Evolutionary conservation across 2,329 filamentous ascomycete species (phyloP), one percentile per base, ranked within the genome.

Genomic region (Colletotrichum limetticola): DNA sequence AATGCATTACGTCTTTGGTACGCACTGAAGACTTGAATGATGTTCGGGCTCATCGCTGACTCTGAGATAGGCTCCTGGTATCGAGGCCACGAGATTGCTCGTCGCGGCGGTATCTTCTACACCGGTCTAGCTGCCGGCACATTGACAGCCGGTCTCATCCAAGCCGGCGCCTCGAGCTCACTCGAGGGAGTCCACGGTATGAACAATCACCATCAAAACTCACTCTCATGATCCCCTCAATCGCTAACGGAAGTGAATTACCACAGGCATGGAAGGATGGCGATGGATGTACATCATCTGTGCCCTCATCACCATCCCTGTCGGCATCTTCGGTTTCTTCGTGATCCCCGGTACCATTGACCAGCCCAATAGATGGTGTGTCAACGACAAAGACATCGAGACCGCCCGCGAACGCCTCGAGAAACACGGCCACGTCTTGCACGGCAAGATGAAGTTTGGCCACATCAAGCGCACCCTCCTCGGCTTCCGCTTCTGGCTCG

Each of bases 211-310:
- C n/a, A 4, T 26, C 30, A 63, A 46, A 22, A 68, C 30, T 46
- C 30, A 8, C 8, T 32, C 8, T 32, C 30, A 32, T 32, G 8
- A 32, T 32, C 7, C 30, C 30, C 30, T 9, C 30, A 3, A 32
- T 32, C 30, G 30, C 30, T 35, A 35, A 35, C 32, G 32, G 9
- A 0, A 35, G 32, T 5, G 1, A 11, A 12, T 5, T 11, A 35
- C 19, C 14, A 14, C 32, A 65, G 62, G 86, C 0, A 79, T 87
- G 1, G 83, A 83, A 1, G 86, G 86, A 0, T 88, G 86, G 85
- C 79, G 86, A 16, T 90, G 88, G 88, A 87, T 90, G 82, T 90
- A 89, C 75, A 86, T 89, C 53, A 86, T 89, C 76, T 84, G 83
- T 64, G 81, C 86, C 4, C 70, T 90, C 5, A 87, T 91, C 70